Conservation (phyloP, 2,329 filamentous ascomycete species). For the Canariomyces notabilis region DNA sequence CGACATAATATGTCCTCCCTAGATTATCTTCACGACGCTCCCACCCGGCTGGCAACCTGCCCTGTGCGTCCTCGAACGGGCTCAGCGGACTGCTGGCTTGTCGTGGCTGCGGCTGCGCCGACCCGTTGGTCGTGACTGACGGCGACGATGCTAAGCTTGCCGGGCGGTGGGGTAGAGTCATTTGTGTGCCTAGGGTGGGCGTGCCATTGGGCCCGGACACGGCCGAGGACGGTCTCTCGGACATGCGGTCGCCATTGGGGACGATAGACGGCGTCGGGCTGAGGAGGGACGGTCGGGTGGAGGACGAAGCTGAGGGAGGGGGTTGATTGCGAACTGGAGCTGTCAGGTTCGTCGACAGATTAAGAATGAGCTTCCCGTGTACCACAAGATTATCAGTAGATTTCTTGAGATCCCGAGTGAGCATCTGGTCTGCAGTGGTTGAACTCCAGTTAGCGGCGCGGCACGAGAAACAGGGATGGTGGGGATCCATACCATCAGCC, state of each 20-base stretch:
- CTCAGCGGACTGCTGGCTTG: conserved; percentile 59
- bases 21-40: conserved; percentile 93
- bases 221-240: conserved; percentile 49
- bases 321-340: conserved; percentile 54
- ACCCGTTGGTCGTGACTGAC: conserved; percentile 32
- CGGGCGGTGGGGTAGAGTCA: conserved; percentile 42
- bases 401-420: conserved; percentile 94
- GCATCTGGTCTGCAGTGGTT: conserved; percentile 80
- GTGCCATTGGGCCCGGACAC: conserved; percentile 47
- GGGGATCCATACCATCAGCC: conserved; percentile 66
- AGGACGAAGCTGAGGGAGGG: conserved; percentile 33
- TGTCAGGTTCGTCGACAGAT: conserved; percentile 84
- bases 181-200: conserved; percentile 36
- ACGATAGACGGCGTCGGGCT: conserved; percentile 40
- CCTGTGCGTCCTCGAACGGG: conserved; percentile 94
- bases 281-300: conserved; percentile 43
- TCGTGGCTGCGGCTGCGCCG: conserved; percentile 35
- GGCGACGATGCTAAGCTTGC: conserved; percentile 40
- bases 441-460: conserved; percentile 23
- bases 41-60: conserved; percentile 87
- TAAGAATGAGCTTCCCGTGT: conserved; percentile 95
- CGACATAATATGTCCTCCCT: conserved; percentile 94
- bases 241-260: conserved; percentile 39
- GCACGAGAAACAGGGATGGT: conserved; percentile 2
- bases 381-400: conserved; percentile 97